Evolutionary conservation across 345 rosid genomes (phyloP).

Genomic region (Leavenworthia alabamica): DNA sequence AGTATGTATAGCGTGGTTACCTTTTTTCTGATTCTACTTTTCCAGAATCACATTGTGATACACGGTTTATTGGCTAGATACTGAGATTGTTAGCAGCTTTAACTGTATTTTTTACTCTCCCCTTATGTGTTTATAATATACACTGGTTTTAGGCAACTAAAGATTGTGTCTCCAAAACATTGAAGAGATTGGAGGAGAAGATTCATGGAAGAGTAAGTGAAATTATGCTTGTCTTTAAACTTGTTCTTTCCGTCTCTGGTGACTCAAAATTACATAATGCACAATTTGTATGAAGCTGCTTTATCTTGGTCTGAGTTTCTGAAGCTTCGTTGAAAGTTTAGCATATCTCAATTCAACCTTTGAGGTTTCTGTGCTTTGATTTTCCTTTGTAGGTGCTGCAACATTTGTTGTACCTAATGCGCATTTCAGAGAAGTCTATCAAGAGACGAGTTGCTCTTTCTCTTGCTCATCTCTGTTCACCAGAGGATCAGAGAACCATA

Average conservation of each 20-base stretch:
- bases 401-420: conserved; percentile 82
- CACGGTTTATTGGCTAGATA: conserved; percentile 1
- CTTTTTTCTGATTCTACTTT: neutral
- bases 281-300: conserved; percentile 4
- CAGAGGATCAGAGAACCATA: conserved; percentile 78
- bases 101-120: neutral
- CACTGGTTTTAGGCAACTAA: conserved; percentile 70
- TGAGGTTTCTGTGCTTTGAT: conserved; percentile 12
- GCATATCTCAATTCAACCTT: neutral
- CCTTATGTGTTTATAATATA: neutral
- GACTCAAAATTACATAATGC: neutral
- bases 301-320: conserved; percentile 2
- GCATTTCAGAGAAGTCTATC: conserved; percentile 70
- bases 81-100: neutral
- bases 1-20: conserved; percentile 38
- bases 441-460: conserved; percentile 87
- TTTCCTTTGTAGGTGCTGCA: conserved; percentile 61
- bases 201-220: conserved; percentile 84
- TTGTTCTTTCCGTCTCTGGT: neutral
- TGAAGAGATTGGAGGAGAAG: conserved; percentile 96
- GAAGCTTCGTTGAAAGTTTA: neutral
- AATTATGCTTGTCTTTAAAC: neutral
- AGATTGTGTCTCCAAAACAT: conserved; percentile 93
- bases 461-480: conserved; percentile 91
- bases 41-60: conserved; percentile 6